Conservation (phyloP, 2,329 filamentous ascomycete species). For the Hypoxylon sp. region DNA sequence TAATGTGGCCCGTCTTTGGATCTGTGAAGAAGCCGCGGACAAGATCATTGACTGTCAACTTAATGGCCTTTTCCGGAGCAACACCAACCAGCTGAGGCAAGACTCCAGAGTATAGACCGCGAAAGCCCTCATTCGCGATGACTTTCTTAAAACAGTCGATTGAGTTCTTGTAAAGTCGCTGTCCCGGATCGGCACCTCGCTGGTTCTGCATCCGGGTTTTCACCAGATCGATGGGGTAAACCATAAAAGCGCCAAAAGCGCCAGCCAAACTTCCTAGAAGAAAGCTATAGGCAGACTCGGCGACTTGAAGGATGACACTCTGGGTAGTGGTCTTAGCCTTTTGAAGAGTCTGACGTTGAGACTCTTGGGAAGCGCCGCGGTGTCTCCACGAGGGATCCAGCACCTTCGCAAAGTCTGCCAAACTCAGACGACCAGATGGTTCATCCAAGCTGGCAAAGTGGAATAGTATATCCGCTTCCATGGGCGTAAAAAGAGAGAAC, state of each 20-base stretch:
- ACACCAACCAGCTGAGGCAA: constrained; percentile 96
- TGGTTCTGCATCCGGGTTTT: constrained; percentile 99
- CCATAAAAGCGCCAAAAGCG: constrained; percentile 99
- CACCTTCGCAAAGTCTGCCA: constrained; percentile 93
- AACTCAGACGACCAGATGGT: constrained; percentile 84
- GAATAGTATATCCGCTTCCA: constrained; percentile 99
- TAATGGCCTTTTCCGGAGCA: constrained; percentile 99
- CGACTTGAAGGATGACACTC: constrained; percentile 72
- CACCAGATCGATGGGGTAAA: constrained; percentile 98
- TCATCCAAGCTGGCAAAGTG: constrained; percentile 96
- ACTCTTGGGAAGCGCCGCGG: constrained; percentile 68
- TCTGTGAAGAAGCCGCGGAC: constrained; percentile 83
- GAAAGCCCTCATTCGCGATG: constrained; percentile 89
- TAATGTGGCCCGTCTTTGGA: constrained; percentile 80
- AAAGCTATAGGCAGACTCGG: constrained; percentile 92
- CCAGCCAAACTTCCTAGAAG: constrained; percentile 89
- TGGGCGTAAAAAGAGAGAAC: constrained; percentile 96
- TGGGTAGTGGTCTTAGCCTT: constrained; percentile 69
- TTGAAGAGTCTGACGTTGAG: constrained; percentile 52
- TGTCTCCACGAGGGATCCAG: constrained; percentile 93
- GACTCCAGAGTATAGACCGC: constrained; percentile 93
- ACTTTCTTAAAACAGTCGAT: constrained; percentile 96
- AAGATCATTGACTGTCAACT: constrained; percentile 97
- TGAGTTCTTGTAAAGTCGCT: constrained; percentile 96
- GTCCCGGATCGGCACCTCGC: constrained; percentile 83